These are phyloP conservation scores for Soucietia sequanensis DNA, from an alignment of 805 yeast genomes.

Conservation along the genomic window DNA sequence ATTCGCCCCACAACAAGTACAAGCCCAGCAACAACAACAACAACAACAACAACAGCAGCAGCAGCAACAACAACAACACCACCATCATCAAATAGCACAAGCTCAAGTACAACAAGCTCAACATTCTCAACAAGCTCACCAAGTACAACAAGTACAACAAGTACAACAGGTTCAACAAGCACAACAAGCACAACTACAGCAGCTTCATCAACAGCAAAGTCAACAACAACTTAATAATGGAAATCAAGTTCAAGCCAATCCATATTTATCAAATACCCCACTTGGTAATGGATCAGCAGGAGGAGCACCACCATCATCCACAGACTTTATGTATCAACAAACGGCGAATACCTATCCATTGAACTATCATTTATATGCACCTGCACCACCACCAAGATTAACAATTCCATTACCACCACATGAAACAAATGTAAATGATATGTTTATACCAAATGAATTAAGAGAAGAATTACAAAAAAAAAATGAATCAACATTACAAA, in stretches of 20 bases:
- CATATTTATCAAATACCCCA: conserved; percentile 18
- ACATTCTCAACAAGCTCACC: background rate
- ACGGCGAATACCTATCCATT: conserved; percentile 44
- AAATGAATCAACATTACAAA: conserved; percentile 78
- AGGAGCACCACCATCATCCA: conserved; percentile 12
- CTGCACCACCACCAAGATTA: conserved; percentile 77
- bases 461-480: conserved; percentile 70
- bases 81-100: background rate
- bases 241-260: conserved; percentile 12
- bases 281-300: conserved; percentile 6
- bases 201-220: background rate
- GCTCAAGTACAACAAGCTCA: background rate
- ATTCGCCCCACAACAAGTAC: conserved; percentile 14
- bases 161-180: no score
- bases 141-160: background rate
- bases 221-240: no score
- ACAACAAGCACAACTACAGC: background rate
- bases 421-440: conserved; percentile 64
- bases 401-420: conserved; percentile 60
- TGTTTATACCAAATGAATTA: conserved; percentile 71
- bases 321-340: conserved; percentile 19
- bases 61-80: conserved; percentile 5
- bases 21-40: conserved; percentile 15
- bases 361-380: conserved; percentile 87
- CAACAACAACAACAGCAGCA: conserved; percentile 14